Conservation (phyloP, 768 basidiomycete species). For the Cyclocybe cylindracea region DNA sequence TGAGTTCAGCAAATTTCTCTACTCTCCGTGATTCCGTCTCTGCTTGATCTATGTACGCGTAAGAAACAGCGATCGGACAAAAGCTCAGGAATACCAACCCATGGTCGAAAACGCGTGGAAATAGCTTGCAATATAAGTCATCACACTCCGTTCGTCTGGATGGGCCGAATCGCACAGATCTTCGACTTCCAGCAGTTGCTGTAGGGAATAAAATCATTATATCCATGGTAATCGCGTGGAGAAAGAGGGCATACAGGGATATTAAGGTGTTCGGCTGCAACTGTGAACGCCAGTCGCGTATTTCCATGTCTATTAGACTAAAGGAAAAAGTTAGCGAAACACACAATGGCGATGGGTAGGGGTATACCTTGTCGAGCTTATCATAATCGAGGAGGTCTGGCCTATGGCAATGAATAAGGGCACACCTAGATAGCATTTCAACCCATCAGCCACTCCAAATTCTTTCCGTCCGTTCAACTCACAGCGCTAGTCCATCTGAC, state of each 20-base stretch:
- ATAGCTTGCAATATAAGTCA: slow-evolving; percentile 97
- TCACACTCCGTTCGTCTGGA: slow-evolving; percentile 95
- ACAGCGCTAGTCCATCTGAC: slow-evolving; percentile 96
- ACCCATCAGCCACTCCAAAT: no score
- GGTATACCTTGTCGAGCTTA: slow-evolving; percentile 72
- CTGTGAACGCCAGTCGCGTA: slow-evolving; percentile 82
- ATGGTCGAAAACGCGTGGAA: slow-evolving; percentile 98
- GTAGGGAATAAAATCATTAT: slow-evolving; percentile 1
- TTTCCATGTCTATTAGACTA: slow-evolving; percentile 80
- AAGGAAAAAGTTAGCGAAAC: slow-evolving; percentile 8
- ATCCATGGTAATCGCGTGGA: not conserved
- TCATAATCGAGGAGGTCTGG: slow-evolving; percentile 94
- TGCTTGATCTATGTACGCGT: slow-evolving; percentile 69
- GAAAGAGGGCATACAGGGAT: slow-evolving; percentile 70
- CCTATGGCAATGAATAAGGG: slow-evolving; percentile 95
- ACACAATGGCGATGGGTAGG: not conserved
- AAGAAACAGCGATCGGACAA: not conserved
- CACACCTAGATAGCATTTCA: slow-evolving; percentile 62
- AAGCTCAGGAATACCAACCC: slow-evolving; percentile 52
- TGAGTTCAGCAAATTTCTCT: slow-evolving; percentile 93
- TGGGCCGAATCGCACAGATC: slow-evolving; percentile 87
- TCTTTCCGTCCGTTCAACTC: slow-evolving; percentile 28
- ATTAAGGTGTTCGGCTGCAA: slow-evolving; percentile 85
- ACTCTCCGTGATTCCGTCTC: slow-evolving; percentile 93
- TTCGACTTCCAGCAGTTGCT: slow-evolving; percentile 96